Conservation (phyloP, 495 filamentous ascomycete species). For the Bombardia bombarda region DNA sequence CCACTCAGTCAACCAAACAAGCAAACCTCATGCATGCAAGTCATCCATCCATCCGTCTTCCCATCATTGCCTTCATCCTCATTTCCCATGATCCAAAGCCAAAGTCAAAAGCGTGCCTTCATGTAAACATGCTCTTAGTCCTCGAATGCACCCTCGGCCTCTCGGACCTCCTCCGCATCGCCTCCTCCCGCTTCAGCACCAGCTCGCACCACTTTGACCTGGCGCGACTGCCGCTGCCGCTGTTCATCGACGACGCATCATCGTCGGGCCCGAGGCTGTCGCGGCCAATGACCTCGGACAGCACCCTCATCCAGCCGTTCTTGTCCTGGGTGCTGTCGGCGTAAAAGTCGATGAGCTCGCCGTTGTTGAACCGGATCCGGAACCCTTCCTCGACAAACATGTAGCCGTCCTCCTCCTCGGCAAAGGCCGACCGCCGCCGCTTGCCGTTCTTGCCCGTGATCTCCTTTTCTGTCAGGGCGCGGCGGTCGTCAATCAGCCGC, state of each 20-base stretch:
- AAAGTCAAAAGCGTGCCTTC: no score
- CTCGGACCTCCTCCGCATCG: constrained; percentile 31
- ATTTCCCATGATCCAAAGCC: no score
- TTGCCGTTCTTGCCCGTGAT: constrained; percentile 64
- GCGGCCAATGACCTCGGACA: constrained; percentile 76
- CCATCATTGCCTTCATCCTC: no score
- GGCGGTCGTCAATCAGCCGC: constrained; percentile 87
- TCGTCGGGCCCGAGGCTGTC: constrained; percentile 25
- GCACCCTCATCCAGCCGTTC: constrained; percentile 87
- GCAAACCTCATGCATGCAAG: no score
- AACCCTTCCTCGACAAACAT: constrained; percentile 99
- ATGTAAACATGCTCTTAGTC: constrained; percentile 45
- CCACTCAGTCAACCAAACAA: no score
- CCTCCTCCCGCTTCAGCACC: constrained; percentile 57
- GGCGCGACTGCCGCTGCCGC: constrained; percentile 33
- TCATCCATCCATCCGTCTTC: no score
- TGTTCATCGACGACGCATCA: constrained; percentile 25
- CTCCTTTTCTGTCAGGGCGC: constrained; percentile 72
- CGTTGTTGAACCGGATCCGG: constrained; percentile 94
- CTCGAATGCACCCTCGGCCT: constrained; percentile 38
- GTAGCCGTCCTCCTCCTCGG: constrained; percentile 97
- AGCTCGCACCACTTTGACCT: constrained; percentile 75
- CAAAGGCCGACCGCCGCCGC: constrained; percentile 87
- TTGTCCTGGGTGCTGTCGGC: constrained; percentile 81
- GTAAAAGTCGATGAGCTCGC: constrained; percentile 97